phyloP scores from a whole-genome alignment of 768 basidiomycete genomes.

The Boletus barrowsii region DNA sequence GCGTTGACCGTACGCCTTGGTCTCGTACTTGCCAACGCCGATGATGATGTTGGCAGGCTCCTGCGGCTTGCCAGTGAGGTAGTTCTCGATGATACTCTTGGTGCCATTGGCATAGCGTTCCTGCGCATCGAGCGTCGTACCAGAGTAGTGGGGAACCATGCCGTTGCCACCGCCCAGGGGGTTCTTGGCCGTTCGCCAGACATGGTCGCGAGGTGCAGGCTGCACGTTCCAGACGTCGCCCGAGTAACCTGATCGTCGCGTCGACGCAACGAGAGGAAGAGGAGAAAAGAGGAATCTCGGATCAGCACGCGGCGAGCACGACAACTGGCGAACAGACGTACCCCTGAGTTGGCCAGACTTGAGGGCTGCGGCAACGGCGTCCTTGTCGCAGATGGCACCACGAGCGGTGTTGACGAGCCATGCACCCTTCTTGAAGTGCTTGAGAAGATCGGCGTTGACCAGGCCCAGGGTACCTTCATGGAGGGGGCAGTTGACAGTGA shows the following conservation, averaged over 20 bases:
- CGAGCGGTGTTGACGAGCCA: slow-evolving; percentile 94
- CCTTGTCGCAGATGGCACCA: slow-evolving; percentile 85
- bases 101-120: slow-evolving; percentile 77
- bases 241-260: slow-evolving; percentile 26
- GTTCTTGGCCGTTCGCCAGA: slow-evolving; percentile 83
- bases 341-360: slow-evolving; percentile 73
- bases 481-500: slow-evolving; percentile 86
- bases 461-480: slow-evolving; percentile 83
- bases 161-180: slow-evolving; percentile 82
- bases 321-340: slow-evolving; percentile 3
- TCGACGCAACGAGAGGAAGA: background rate
- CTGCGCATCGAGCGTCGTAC: slow-evolving; percentile 89
- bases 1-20: slow-evolving; percentile 41
- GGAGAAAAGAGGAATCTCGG: background rate
- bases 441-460: slow-evolving; percentile 76
- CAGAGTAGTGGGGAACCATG: slow-evolving; percentile 86
- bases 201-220: slow-evolving; percentile 82
- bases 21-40: slow-evolving; percentile 50
- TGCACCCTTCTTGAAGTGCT: slow-evolving; percentile 88
- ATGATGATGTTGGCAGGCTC: slow-evolving; percentile 81
- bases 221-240: slow-evolving; percentile 85
- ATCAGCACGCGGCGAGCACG: background rate
- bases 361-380: slow-evolving; percentile 75
- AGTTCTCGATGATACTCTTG: slow-evolving; percentile 70
- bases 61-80: slow-evolving; percentile 60